These are phyloP conservation scores for Magnolia changhungtana DNA, from an alignment of 164 flowering plant genomes.

Conservation along the genomic window DNA sequence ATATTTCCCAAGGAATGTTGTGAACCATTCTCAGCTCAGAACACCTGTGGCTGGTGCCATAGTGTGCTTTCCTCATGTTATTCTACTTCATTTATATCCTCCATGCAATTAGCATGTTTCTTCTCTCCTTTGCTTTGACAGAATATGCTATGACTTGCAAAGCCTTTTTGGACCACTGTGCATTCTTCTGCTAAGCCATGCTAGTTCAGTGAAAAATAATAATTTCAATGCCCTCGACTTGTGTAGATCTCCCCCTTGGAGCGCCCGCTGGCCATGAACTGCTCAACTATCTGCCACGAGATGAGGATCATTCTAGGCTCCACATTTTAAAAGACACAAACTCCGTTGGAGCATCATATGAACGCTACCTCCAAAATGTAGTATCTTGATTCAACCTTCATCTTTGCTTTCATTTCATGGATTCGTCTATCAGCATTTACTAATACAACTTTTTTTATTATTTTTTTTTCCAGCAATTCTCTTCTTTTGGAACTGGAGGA, in stretches of 20 bases:
- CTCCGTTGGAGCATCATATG: constrained; percentile 66
- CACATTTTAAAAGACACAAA: constrained; percentile 43
- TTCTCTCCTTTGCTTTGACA: not conserved
- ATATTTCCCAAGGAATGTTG: too few relatives aligned
- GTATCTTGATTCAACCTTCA: constrained; percentile 19
- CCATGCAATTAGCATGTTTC: too few relatives aligned
- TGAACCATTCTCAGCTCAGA: too few relatives aligned
- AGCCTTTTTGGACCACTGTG: not conserved
- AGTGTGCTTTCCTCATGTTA: too few relatives aligned
- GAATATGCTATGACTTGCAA: not conserved
- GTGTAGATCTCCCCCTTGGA: constrained; percentile 10
- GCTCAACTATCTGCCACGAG: constrained; percentile 40
- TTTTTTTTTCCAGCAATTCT: constrained; percentile 36
- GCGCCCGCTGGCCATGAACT: constrained; percentile 39
- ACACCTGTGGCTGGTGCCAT: too few relatives aligned
- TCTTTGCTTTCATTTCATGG: not conserved
- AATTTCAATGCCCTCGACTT: not conserved
- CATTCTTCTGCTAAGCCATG: not conserved
- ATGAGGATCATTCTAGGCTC: constrained; percentile 41
- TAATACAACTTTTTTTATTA: too few relatives aligned
- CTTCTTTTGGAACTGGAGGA: constrained; percentile 47
- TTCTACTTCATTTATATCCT: too few relatives aligned
- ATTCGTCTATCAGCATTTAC: not conserved
- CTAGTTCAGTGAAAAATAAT: not conserved
- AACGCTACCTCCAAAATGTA: constrained; percentile 55